Conservation (phyloP, 257 asterid genomes). For the Nicotiana attenuata region DNA sequence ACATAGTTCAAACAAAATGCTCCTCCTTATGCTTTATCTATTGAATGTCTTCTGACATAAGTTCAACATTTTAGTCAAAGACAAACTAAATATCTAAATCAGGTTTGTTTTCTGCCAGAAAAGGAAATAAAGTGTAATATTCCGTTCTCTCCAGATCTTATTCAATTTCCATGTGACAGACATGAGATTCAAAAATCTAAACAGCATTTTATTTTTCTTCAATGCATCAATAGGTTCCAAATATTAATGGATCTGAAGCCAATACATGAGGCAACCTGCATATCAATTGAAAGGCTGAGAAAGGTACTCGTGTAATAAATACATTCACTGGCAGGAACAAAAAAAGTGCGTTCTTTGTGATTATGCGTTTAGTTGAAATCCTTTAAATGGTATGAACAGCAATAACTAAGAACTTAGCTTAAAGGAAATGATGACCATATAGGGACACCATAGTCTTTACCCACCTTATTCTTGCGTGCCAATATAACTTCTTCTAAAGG, state of each 20-base stretch:
- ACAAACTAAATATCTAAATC: background rate
- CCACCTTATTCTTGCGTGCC: slow-evolving; percentile 69
- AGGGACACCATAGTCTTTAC: slow-evolving; percentile 7
- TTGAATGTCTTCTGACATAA: background rate
- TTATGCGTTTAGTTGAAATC: background rate
- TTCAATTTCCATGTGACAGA: background rate
- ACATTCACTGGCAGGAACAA: background rate
- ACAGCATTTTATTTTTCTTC: background rate
- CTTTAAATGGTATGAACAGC: background rate
- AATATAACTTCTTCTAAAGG: slow-evolving; percentile 75
- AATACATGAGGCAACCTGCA: background rate
- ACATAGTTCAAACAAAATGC: background rate
- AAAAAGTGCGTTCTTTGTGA: background rate
- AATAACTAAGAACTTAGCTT: background rate
- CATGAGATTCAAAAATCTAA: background rate
- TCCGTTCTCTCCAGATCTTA: background rate
- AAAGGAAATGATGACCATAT: background rate
- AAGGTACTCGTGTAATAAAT: background rate
- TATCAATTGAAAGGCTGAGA: background rate
- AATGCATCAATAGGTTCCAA: background rate
- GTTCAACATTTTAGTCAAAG: background rate
- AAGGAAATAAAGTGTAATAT: background rate
- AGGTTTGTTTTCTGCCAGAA: background rate
- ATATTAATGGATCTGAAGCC: background rate
- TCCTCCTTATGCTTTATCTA: background rate